Evolutionary conservation across 2,329 filamentous ascomycete genomes (phyloP).

Genomic region (Epichloe hybrida): DNA sequence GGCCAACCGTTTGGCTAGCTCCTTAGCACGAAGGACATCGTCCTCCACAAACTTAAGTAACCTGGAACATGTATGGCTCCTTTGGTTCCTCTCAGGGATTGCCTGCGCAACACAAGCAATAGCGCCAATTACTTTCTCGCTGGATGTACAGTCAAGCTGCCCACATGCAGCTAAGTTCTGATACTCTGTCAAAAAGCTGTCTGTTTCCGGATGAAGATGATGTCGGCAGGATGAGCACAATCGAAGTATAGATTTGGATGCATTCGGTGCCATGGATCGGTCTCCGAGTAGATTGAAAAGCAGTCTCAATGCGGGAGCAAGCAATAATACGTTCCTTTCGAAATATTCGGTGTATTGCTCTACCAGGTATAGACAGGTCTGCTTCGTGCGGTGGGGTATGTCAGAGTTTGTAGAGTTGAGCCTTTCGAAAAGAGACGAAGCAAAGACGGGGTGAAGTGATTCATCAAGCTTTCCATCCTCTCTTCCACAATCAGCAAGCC

Average conservation of each 20-base stretch:
- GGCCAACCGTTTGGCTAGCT: conserved; percentile 8
- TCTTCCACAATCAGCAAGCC: conserved; percentile 51
- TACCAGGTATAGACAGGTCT: conserved; percentile 56
- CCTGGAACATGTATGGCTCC: conserved; percentile 38
- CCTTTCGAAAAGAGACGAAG: conserved; percentile 41
- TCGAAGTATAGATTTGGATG: conserved; percentile 60
- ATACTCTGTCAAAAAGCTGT: conserved; percentile 60
- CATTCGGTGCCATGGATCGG: conserved; percentile 46
- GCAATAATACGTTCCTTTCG: conserved; percentile 49
- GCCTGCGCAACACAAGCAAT: conserved; percentile 68
- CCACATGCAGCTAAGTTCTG: conserved; percentile 41
- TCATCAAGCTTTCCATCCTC: conserved; percentile 45
- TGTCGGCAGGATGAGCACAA: conserved; percentile 64
- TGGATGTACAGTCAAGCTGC: conserved; percentile 51
- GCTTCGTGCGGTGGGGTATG: conserved; percentile 49
- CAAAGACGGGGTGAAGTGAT: conserved; percentile 49
- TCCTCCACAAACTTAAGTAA: conserved; percentile 48
- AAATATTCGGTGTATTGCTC: conserved; percentile 68
- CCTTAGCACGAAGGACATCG: conserved; percentile 29
- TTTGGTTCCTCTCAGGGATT: conserved; percentile 42
- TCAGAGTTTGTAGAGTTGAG: conserved; percentile 33
- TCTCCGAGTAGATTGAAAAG: conserved; percentile 58
- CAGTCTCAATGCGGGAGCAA: conserved; percentile 59
- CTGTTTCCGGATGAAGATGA: conserved; percentile 52
- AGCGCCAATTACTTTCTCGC: conserved; percentile 60